Evolutionary conservation across 2,329 filamentous ascomycete genomes (phyloP), one percentile per base, ranked within the genome.

Genomic region (Ophiostoma ulmi): DNA sequence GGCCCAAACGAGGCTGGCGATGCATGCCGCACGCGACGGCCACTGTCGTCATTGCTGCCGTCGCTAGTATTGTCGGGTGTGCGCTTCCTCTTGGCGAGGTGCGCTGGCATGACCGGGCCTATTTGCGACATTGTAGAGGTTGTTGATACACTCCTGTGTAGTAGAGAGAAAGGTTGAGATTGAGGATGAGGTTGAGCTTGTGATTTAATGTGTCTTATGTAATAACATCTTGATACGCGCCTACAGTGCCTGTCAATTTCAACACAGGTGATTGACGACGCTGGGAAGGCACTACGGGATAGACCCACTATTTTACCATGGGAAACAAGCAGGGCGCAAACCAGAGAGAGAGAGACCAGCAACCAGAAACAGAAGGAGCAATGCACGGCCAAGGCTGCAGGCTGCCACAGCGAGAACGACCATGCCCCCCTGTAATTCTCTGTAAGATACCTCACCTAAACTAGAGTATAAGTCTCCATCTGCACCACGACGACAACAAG

Each of bases 51-150:
- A 20, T 66, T 73, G 22, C 74, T 75, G 22, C 76, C 75, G 67
- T 81, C 79, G 67, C 83, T 79, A 58, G 81, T 80, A 66, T 83
- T 79, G 41, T 83, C 81, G 5, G 81, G 75, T 5, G 82, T 84
- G 76, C 86, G 86, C 76, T 89, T 89, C 76, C 88, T 84, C 78
- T 90, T 90, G 44, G 86, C 77, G 61, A 90, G 83, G 73, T 91
- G 87, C 5, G 90, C 84, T 14, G 91, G 91, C 35, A 93, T 79
- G 72, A 88, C 83, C 17, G 91, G 91, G 5, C 91, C 90, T 76
- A 92, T 88, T 44, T 87, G 88, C 68, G 88, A 82, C 90, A 92
- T 92, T 26, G 22, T 80, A 39, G 65, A n/a, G 5, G n/a, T 39
- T 22, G 20, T 38, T 4, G 31, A 38, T 31, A 22, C 11, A 14